Evolutionary conservation across 163 green algal species (phyloP), one percentile per base, ranked within the genome.

Genomic region (Scenedesmus sp.): DNA sequence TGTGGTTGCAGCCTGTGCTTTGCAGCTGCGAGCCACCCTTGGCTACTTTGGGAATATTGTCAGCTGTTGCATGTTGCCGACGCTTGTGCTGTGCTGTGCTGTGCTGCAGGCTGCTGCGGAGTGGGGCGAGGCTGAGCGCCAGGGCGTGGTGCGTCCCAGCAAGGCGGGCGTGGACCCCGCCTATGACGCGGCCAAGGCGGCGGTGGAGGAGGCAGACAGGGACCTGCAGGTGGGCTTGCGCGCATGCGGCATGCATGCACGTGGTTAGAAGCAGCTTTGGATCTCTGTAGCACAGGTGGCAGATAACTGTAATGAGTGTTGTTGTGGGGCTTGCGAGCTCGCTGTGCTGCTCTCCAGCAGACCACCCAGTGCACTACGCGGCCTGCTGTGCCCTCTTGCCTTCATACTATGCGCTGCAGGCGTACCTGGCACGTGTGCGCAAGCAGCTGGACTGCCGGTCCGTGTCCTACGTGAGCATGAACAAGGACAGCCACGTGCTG

Each of bases 401-500:
- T 34, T 84, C 26, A n/a, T 13, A 4, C 23, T 10, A 16, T 66
- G 4, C 60, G 62, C 16, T 55, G 67, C 82, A 92, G 55, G 88
- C 86, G 1, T 96, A 97, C 91, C 91, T 97, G 70, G 89, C 92
- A 57, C 91, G 96, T 16, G 92, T 97, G 6, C 87, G 93, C 23
- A 23, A 20, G 13, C 57, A 92, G 82, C 74, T 94, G 1, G 91
- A 77, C n/a, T 93, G 94, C 26, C 66, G 89, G 8, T 10, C 26
- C n/a, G 60, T 92, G 3, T 84, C 4, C 13, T 98, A 97, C 88
- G 93, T 97, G n/a, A 95, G 93, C 6, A 66, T 98, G n/a, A 98
- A 98, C 89, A 99, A 99, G 93, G 97, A 99, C 66, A 95, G 84
- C 77, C 96, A 99, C 92, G 93, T 99, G 79, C 74, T 99, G 4